Evolutionary conservation across 371 early-diverging fungal species (phyloP).

Genomic region (Mucor velutinosus): DNA sequence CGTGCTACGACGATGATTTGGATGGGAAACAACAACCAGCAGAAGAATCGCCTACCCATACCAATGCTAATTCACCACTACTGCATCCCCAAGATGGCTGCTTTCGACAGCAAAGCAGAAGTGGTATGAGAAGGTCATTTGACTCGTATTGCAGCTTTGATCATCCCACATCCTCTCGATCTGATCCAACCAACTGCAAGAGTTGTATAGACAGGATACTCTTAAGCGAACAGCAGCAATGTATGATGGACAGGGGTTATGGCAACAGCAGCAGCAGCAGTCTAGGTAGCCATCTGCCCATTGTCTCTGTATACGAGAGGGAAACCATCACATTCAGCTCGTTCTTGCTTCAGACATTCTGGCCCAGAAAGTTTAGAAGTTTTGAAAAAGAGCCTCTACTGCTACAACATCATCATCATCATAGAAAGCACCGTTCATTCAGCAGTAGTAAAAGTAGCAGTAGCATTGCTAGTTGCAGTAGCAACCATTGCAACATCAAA

Average conservation of each 20-base stretch:
- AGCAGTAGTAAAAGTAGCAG: neutral
- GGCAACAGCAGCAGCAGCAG: neutral
- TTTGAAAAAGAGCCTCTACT: constrained; percentile 6
- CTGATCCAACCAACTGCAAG: constrained; percentile 24
- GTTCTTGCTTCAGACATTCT: constrained; percentile 1
- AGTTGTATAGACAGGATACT: constrained; percentile 7
- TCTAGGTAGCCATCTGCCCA: neutral
- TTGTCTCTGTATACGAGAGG: neutral
- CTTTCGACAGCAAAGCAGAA: neutral
- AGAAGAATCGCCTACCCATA: neutral
- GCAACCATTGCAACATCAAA: neutral
- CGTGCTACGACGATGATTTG: constrained; percentile 10
- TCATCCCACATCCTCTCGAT: constrained; percentile 28
- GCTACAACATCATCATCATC: neutral
- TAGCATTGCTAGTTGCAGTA: neutral
- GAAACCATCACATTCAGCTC: neutral
- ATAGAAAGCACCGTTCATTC: neutral
- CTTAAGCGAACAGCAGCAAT: neutral
- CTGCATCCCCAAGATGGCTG: neutral
- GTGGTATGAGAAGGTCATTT: constrained; percentile 14
- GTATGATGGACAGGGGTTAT: neutral
- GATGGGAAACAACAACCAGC: neutral
- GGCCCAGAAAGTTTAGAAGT: neutral
- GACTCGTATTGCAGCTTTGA: constrained; percentile 28
- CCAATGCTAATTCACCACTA: neutral